Base-by-base conservation (phyloP, 768 basidiomycete genomes). In the Tulasnella sp. region DNA sequence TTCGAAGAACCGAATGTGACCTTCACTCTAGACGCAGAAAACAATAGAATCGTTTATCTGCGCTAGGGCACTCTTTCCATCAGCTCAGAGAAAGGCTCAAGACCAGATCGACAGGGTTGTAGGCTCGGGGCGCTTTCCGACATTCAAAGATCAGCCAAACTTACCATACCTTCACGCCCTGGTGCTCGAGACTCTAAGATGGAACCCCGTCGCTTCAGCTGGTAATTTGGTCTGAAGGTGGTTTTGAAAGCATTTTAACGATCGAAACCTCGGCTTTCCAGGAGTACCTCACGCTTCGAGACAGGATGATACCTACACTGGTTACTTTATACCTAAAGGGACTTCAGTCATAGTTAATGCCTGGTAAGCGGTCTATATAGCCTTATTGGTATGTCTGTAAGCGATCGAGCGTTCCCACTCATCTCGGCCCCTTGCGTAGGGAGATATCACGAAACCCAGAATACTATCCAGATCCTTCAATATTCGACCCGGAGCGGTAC, bases 51-150 rank as follows among this genome's bases (percentile, higher is more conserved):
- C 78, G 22, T 75, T 78, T 60, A 16, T 83, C 34, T 75, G 83
- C 37, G 82, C 82, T 11, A 84, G 85, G 84, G 54, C 82, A 9
- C 80, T 84, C 18, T 83, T 82, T 74, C 85, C 84, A 0, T 82
- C 83, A 31, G 46, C 28, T 34, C 75, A 89, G 81, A 74, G 80
- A 6, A 82, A 83, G 40, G 86, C 86, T 24, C 86, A 88, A 28
- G 84, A 83, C 42, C 89, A 89, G 83, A 84, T 87, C 28, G 82
- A 86, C 22, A 72, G 78, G 8, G 82, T 85, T 37, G 81, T 88
- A 12, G 83, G 84, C 1, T 76, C 79, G 28, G 82, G 82, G 5
- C 78, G 84, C 12, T 85, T 88, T 86, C 73, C 84, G 0, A 77
- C 80, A 7, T 77, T 81, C 28, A 78, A 34, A 14, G 85, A 85